Conservation (phyloP, 2,329 filamentous ascomycete species). For the Chrysoporthe austroafricana region DNA sequence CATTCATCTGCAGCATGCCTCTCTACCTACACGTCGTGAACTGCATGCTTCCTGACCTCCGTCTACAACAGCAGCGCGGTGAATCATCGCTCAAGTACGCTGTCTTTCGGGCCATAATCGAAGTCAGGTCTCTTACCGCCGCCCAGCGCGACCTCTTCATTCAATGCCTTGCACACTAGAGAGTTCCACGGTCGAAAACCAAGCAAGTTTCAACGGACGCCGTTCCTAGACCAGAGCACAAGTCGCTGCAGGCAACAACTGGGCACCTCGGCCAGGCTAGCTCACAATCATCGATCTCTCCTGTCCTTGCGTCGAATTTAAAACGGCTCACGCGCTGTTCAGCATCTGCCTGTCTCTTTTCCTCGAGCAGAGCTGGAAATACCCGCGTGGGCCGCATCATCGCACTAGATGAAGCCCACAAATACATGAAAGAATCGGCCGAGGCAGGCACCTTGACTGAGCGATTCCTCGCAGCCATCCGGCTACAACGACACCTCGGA, state of each 20-base stretch:
- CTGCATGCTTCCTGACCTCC: constrained; percentile 60
- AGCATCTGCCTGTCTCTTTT: constrained; percentile 71
- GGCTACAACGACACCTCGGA: constrained; percentile 71
- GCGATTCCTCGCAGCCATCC: constrained; percentile 63
- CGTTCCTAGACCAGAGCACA: constrained; percentile 58
- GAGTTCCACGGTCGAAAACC: no score
- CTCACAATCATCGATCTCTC: constrained; percentile 63
- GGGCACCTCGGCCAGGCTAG: constrained; percentile 32
- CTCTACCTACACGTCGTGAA: constrained; percentile 62
- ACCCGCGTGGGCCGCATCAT: constrained; percentile 58
- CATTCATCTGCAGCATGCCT: constrained; percentile 37
- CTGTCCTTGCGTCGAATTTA: constrained; percentile 68
- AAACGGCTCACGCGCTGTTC: constrained; percentile 71
- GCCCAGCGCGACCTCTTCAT: no score
- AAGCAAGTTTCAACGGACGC: constrained; percentile 49
- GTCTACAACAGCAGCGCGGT: constrained; percentile 46
- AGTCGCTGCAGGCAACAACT: constrained; percentile 54
- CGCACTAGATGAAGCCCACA: constrained; percentile 78
- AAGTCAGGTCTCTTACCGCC: constrained; percentile 43
- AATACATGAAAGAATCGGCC: constrained; percentile 65
- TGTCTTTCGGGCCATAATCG: constrained; percentile 47
- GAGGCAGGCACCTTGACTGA: constrained; percentile 64
- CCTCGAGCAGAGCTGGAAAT: constrained; percentile 53
- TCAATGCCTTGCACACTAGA: no score
- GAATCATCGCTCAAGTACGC: constrained; percentile 51